Evolutionary conservation across 176 grass and related monocot species (phyloP), one percentile per base, ranked within the genome.

Genomic region (Carex pumila): DNA sequence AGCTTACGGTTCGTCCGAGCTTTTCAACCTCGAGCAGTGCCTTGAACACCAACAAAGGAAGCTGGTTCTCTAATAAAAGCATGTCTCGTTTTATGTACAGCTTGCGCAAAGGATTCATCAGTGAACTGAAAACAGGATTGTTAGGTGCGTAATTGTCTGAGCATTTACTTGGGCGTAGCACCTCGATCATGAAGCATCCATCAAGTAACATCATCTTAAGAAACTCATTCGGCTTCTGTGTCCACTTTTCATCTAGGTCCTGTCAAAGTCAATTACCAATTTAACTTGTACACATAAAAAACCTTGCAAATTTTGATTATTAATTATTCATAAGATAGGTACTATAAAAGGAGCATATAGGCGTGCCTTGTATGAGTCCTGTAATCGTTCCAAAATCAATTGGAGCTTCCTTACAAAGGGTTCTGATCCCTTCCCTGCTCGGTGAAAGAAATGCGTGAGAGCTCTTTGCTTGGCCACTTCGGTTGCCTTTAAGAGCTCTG

Each of bases 11-110:
- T 25, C 0, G 25, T 25, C 25, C 25, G 25, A 25, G 25, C 25
- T 25, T 39, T 39, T 39, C 37, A 39, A 39, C 37, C 37, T 39
- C 59, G 0, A 88, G 59, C 12, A 87, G 57, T 5, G n/a, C 45
- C 41, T 68, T 15, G 31, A 88, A 47, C 12, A 88, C 58, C 5
- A 84, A 60, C 11, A 88, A 13, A 76, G 86, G 81, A 31, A 88
- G 60, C 71, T 88, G 81, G 71, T 88, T 88, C 61, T 88, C 86
- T 21, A 88, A 70, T 64, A 88, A 39, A 56, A 88, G 71, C 81
- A 88, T 84, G 50, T 88, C 86, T n/a, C 59, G 15, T 71, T 54
- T 61, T 49, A 88, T 49, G 43, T 75, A 84, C 3, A 71, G 84
- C 55, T 66, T 77, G 10, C 57, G 54, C 59, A 65, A 65, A 12